A percentile compares a stretch with the other conserved stretches of the same genome.
These are phyloP conservation scores for Rhizopus delemar DNA, from an alignment of 371 early-diverging fungal genomes.

Conservation along the genomic window DNA sequence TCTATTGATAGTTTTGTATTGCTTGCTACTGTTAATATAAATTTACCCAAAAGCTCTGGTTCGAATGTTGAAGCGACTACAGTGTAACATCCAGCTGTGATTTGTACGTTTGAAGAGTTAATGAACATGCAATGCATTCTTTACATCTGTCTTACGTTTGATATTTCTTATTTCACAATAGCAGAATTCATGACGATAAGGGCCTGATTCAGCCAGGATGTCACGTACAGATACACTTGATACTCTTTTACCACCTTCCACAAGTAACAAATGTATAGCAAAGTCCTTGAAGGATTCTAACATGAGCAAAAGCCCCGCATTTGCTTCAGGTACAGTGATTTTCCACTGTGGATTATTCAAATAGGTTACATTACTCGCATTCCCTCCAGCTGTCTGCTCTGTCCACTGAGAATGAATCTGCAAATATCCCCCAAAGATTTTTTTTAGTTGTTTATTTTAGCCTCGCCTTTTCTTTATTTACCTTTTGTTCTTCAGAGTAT, in stretches of 20 bases:
- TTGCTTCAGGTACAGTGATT: slow-evolving; percentile 51
- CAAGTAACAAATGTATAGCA: slow-evolving; percentile 70
- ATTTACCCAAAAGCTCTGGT: slow-evolving; percentile 68
- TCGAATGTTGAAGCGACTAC: slow-evolving; percentile 80
- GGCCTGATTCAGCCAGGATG: slow-evolving; percentile 68
- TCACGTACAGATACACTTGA: slow-evolving; percentile 71
- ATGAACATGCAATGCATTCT: too few species aligned
- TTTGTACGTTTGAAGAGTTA: slow-evolving; percentile 1
- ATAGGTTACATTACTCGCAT: slow-evolving; percentile 67
- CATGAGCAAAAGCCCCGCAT: slow-evolving; percentile 49
- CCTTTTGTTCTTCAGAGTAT: slow-evolving; percentile 62
- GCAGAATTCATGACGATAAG: slow-evolving; percentile 72
- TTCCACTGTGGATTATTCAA: slow-evolving; percentile 81
- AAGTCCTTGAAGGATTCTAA: slow-evolving; percentile 68
- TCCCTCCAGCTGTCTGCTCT: slow-evolving; percentile 80
- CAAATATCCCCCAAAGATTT: background rate
- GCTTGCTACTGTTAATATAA: slow-evolving; percentile 64
- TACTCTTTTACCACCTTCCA: slow-evolving; percentile 71
- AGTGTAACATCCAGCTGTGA: slow-evolving; percentile 71
- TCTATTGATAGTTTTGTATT: slow-evolving; percentile 47
- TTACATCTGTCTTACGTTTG: slow-evolving; percentile 41
- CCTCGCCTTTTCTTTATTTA: slow-evolving; percentile 13
- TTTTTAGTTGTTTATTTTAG: background rate
- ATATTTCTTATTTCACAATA: slow-evolving; percentile 65
- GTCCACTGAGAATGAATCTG: slow-evolving; percentile 73